Evolutionary conservation across 140 eudicot species (phyloP).

Genomic region (Ambrosia hybrid): DNA sequence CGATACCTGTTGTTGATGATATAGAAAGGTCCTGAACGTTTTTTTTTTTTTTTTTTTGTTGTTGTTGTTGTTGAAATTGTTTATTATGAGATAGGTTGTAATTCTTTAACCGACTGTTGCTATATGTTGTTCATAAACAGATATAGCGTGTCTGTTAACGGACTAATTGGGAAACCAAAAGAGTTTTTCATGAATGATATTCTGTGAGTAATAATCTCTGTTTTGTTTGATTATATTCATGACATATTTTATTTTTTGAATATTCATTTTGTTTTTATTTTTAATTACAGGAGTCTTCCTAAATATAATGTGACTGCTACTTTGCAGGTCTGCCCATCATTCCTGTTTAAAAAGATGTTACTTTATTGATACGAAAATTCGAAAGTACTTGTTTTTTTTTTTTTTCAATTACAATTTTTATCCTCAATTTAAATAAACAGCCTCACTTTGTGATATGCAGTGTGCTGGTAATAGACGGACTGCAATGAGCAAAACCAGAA

Average conservation of each 20-base stretch:
- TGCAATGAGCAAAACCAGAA: conserved; percentile 91
- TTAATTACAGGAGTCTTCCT: conserved; percentile 73
- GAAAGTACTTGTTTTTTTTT: too few species aligned
- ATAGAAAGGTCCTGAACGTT: conserved; percentile 56
- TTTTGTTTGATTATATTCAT: conserved; percentile 3
- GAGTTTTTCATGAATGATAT: conserved; percentile 79
- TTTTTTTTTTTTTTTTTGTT: too few species aligned
- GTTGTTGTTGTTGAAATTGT: not conserved
- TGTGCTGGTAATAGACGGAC: conserved; percentile 97
- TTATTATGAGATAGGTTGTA: not conserved
- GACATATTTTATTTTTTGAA: not conserved
- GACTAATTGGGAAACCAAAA: conserved; percentile 52
- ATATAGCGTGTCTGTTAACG: conserved; percentile 58
- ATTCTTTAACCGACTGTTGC: conserved; percentile 10
- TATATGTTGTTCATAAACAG: conserved; percentile 39
- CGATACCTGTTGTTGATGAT: conserved; percentile 85
- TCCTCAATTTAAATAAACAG: not conserved
- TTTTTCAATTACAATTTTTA: not conserved
- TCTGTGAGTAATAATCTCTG: conserved; percentile 42
- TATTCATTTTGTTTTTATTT: conserved; percentile 15
- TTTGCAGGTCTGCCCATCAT: conserved; percentile 58
- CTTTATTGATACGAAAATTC: not conserved
- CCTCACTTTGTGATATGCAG: conserved; percentile 35
- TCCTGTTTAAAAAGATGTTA: not conserved
- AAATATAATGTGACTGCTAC: conserved; percentile 80